Evolutionary conservation across 2,329 filamentous ascomycete species (phyloP).

Genomic region (Phialophora expanda): DNA sequence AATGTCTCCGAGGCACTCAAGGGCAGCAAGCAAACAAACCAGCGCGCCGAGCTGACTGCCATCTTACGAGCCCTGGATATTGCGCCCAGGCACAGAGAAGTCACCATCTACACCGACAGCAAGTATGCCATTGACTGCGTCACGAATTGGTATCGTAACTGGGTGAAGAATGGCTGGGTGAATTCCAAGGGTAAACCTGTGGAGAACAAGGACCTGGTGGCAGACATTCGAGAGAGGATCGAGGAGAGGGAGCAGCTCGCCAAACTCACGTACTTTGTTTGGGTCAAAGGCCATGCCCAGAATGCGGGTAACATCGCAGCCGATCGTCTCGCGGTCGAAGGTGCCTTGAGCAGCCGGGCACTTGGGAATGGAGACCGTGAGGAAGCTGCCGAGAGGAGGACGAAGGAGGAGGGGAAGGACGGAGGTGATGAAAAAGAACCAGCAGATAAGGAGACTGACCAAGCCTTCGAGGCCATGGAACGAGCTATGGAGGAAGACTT

Average conservation of each 20-base stretch:
- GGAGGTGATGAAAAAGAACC: background rate
- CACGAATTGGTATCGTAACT: constrained; percentile 79
- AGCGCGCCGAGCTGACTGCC: constrained; percentile 92
- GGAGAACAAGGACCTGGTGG: constrained; percentile 84
- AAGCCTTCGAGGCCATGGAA: constrained; percentile 28
- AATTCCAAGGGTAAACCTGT: constrained; percentile 73
- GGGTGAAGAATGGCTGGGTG: constrained; percentile 78
- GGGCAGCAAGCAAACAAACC: constrained; percentile 83
- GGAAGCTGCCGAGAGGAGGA: constrained; percentile 34
- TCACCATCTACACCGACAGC: constrained; percentile 86
- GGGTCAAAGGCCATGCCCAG: constrained; percentile 85
- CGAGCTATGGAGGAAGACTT: constrained; percentile 30
- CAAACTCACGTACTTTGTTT: constrained; percentile 73
- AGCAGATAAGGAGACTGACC: constrained; percentile 26
- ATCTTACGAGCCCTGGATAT: constrained; percentile 82
- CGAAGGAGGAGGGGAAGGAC: constrained; percentile 8
- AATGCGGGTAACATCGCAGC: constrained; percentile 79
- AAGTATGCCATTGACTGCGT: constrained; percentile 89
- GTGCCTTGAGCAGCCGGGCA: constrained; percentile 55
- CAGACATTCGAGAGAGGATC: constrained; percentile 72
- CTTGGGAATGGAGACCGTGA: constrained; percentile 42
- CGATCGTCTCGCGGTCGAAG: constrained; percentile 75
- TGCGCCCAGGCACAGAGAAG: constrained; percentile 68
- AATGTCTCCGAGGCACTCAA: constrained; percentile 77
- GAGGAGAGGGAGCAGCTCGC: constrained; percentile 68